Evolutionary conservation across 345 rosid genomes (phyloP), one percentile per base, ranked within the genome.

Genomic region (Lumnitzera racemosa): DNA sequence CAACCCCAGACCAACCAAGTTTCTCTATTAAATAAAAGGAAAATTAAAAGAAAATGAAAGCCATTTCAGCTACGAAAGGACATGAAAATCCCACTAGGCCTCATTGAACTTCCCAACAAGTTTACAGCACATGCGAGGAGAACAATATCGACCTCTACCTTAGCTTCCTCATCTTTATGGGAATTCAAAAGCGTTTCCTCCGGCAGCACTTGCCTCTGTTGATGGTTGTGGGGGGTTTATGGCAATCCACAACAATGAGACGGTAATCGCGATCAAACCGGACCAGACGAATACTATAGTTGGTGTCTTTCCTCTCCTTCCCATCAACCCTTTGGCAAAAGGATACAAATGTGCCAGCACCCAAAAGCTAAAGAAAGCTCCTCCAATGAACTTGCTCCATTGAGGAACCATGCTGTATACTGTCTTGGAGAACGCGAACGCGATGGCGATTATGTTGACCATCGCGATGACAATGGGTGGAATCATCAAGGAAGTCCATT

Each of bases 361-460:
- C 99, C 99, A 94, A 53, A 86, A 86, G 72, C 96, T 86, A 61
- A 94, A 94, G 71, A 94, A 94, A 1, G 91, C 88, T 56, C 99
- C 97, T 36, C 96, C 99, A 0, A 94, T 63, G 67, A 90, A 80
- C 83, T 88, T 94, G 36, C 89, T 86, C 97, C 99, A 94, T 46
- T 76, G 67, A 6, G 85, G 96, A 24, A 58, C 72, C 12, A 96
- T 50, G 57, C 80, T 81, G 71, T 78, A 92, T 43, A 89, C 70
- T 2, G 95, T 86, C 76, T 86, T 83, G 2, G 81, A 31, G 61
- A 94, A 82, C 0, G 99, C 95, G 36, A 86, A 80, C 1, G 61
- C 74, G 7, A 90, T 82, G 13, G 95, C 95, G 12, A 94, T 71
- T 51, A 90, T 84, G 74, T 90, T 90, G 4, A 88, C 76, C 97